Conservation (phyloP, 139 green algal species). For the Ulvella scutata region DNA sequence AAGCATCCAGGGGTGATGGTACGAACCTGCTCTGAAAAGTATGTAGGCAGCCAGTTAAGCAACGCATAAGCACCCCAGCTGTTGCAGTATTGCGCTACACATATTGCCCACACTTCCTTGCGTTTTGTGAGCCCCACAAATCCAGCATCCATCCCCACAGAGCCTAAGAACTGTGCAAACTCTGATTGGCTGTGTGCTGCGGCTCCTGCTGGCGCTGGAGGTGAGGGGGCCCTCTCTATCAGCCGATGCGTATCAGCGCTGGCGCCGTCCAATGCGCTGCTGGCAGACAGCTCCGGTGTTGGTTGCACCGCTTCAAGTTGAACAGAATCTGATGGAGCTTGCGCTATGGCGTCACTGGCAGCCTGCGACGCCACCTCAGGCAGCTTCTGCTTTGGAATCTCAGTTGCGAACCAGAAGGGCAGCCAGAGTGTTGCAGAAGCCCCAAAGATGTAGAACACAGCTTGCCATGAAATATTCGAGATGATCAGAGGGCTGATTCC, state of each 20-base stretch:
- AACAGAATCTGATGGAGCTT: constrained; percentile 6
- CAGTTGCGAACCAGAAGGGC: constrained; percentile 36
- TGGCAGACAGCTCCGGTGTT: too few species aligned
- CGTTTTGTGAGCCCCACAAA: constrained; percentile 24
- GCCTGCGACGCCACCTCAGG: background rate
- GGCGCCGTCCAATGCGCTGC: too few species aligned
- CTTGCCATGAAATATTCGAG: constrained; percentile 36
- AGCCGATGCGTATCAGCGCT: too few species aligned
- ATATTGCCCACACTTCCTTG: constrained; percentile 55
- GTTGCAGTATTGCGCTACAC: constrained; percentile 43
- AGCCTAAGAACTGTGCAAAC: too few species aligned
- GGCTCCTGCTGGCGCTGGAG: constrained; percentile 3
- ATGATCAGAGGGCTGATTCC: constrained; percentile 44
- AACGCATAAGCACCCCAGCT: constrained; percentile 54
- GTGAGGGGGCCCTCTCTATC: too few species aligned
- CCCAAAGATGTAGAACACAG: constrained; percentile 54
- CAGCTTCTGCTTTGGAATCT: too few species aligned
- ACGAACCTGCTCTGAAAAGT: constrained; percentile 46
- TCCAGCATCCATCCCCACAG: background rate
- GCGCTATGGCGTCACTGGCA: background rate
- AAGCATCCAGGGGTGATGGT: too few species aligned
- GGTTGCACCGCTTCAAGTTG: too few species aligned
- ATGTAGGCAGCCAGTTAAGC: constrained; percentile 71
- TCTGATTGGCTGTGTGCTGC: too few species aligned
- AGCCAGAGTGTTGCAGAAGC: constrained; percentile 42